A percentile compares a stretch with the other conserved stretches of the same genome.
phyloP scores from a whole-genome alignment of 2,329 filamentous ascomycete genomes.

The Trichoderma arundinaceum region DNA sequence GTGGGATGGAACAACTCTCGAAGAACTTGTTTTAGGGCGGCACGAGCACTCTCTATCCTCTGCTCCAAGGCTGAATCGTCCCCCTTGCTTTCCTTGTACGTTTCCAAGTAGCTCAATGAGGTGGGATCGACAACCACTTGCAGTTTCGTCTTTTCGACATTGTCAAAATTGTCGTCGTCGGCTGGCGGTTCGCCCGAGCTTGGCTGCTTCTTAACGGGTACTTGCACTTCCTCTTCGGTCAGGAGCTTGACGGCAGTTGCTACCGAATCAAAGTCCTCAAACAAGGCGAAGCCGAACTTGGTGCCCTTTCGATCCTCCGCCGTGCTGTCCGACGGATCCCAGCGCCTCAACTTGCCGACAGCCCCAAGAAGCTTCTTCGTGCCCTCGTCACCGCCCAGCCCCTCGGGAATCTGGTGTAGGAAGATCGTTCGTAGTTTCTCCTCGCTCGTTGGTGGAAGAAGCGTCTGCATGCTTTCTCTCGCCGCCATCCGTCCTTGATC shows the following conservation, averaged over 20 bases:
- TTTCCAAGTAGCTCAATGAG: constrained; percentile 83
- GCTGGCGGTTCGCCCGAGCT: constrained; percentile 51
- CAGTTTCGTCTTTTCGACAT: constrained; percentile 72
- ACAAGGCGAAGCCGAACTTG: constrained; percentile 95
- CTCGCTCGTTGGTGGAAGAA: constrained; percentile 84
- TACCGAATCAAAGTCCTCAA: constrained; percentile 87
- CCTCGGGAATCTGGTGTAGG: constrained; percentile 82
- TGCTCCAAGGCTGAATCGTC: constrained; percentile 69
- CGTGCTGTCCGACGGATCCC: constrained; percentile 73
- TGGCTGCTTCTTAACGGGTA: constrained; percentile 78
- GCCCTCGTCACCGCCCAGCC: constrained; percentile 75
- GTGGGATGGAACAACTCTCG: constrained; percentile 74
- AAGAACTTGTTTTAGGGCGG: constrained; percentile 70
- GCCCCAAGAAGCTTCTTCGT: constrained; percentile 78
- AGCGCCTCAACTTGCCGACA: constrained; percentile 81
- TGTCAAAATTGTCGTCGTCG: constrained; percentile 55
- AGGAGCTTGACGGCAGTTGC: constrained; percentile 84
- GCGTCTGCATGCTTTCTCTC: constrained; percentile 70
- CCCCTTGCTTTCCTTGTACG: constrained; percentile 71
- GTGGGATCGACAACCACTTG: constrained; percentile 80
- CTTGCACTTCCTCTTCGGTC: constrained; percentile 78
- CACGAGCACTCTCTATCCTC: constrained; percentile 71
- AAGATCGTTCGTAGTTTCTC: constrained; percentile 93
- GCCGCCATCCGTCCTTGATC: constrained; percentile 71
- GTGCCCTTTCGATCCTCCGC: constrained; percentile 74